Evolutionary conservation across 345 rosid species (phyloP), one percentile per base, ranked within the genome.

Genomic region (Theobroma cacao): DNA sequence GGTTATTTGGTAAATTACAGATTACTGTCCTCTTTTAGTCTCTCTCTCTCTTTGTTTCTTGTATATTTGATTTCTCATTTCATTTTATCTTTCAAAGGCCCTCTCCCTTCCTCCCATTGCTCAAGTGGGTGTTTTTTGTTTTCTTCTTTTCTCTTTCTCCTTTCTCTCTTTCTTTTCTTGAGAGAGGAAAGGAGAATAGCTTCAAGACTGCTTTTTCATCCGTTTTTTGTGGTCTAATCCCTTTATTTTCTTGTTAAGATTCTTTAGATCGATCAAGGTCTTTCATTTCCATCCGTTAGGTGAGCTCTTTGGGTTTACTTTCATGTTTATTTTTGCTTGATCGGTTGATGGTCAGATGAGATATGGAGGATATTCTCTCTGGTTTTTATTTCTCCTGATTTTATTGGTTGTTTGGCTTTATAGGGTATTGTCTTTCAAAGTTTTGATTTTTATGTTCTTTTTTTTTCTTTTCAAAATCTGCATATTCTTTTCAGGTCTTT

Each of bases 1-100:
- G 83, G 83, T 80, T 77, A 75, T 80, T 80, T 80, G 67, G 83
- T 83, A 83, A 83, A 80, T 77, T 73, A 14, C 13, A 9, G 62
- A 70, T 79, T 83, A 82, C 76, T 59, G 80, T 61, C 72, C 73
- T 50, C 40, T 75, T 79, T 75, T 75, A 60, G 15, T 79, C 75
- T 61, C 79, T 70, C 41, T 65, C 71, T 24, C 63, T 63, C 36
- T 55, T 41, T 70, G 38, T 60, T 36, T 48, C 67, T 59, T 28
- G 36, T 63, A 1, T 28, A 15, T 63, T 60, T 59, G 13, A 13
- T 28, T 48, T 24, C 20, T 8, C 58, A 31, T 45, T 65, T 68
- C 14, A 38, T 38, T 80, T 76, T 69, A 41, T 79, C 78, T 61
- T 76, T 78, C 65, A 34, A 67, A 69, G 40, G 77, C 62, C 63